Conservation (phyloP, 192 early-diverging fungal species). For the Bifiguratus adelaidae region DNA sequence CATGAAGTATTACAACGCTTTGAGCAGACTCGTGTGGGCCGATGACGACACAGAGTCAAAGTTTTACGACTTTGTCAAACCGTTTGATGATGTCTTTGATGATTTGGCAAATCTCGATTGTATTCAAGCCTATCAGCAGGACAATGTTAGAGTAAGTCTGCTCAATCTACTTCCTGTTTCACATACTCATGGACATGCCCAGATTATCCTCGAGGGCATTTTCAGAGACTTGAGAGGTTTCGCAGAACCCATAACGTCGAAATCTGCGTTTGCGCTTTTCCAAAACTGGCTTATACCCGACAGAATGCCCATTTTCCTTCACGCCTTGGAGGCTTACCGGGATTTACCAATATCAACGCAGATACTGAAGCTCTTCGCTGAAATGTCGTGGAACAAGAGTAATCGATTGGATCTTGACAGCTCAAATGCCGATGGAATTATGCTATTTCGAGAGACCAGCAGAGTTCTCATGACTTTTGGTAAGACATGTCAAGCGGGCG, state of each 20-base stretch:
- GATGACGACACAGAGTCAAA: slow-evolving; percentile 45
- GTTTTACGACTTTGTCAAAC: slow-evolving; percentile 65
- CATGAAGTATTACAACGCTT: slow-evolving; percentile 64
- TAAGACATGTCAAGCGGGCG: too few relatives aligned
- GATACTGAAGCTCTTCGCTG: slow-evolving; percentile 67
- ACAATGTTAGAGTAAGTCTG: slow-evolving; percentile 31
- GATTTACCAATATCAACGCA: slow-evolving; percentile 53
- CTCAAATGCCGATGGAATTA: slow-evolving; percentile 75
- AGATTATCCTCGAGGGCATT: slow-evolving; percentile 41
- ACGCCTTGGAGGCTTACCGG: slow-evolving; percentile 58
- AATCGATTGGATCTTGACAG: slow-evolving; percentile 77
- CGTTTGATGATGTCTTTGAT: slow-evolving; percentile 45
- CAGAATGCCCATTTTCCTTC: slow-evolving; percentile 49
- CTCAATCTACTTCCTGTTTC: too few relatives aligned
- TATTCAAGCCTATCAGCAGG: slow-evolving; percentile 39
- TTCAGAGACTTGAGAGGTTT: slow-evolving; percentile 77
- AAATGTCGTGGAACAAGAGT: slow-evolving; percentile 75
- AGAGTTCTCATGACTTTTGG: slow-evolving; percentile 52
- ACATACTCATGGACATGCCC: slow-evolving; percentile 3
- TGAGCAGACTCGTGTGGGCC: slow-evolving; percentile 66
- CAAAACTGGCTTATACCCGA: slow-evolving; percentile 82
- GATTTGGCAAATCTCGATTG: slow-evolving; percentile 41
- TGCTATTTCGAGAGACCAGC: slow-evolving; percentile 83
- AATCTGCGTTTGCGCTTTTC: slow-evolving; percentile 51
- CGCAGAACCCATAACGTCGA: slow-evolving; percentile 45